Base-by-base conservation (phyloP, 2,329 filamentous ascomycete genomes). In the Verticillium nonalfalfae region DNA sequence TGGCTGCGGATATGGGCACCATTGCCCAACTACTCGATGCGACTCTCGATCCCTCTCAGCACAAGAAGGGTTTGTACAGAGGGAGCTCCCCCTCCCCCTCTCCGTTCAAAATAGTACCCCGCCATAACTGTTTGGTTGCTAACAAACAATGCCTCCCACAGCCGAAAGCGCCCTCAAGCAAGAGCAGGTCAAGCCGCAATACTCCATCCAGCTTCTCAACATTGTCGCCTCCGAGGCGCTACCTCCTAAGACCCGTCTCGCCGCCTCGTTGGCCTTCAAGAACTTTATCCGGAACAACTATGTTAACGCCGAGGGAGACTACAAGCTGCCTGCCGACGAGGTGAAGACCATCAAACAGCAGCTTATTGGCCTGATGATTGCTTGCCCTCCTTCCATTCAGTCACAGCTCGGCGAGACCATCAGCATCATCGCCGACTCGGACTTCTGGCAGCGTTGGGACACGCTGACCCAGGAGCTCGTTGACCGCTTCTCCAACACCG, bases 221-320 rank as follows among this genome's bases (percentile, higher is more conserved):
- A 96, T 98, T 72, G 92, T 97, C 70, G 91, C 90, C 66, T 87
- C 89, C 67, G 85, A 88, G 61, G 79, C 84, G 52, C 85, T 90
- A 65, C 88, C 91, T 50, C 78, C 82, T 66, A 94, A 91, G 69
- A 95, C 91, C 64, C 88, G 95, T 65, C 87, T 99, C 52, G 87
- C 94, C 7, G 91, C 90, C 70, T 91, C 95, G 34, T 83, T 99
- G 63, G 95, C 91, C 79, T 99, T 99, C 85, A 99, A 99, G 79
- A 99, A 99, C 80, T 96, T 97, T 76, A 93, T 99, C 72, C 90
- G 90, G 75, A 87, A 90, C 72, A 95, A 93, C 81, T 99, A 96
- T 86, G 91, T 92, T 10, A 91, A 98, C 75, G 94, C 97, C 72
- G 91, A 97, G 77, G 93, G 95, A 72, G 89, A 90, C 75, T 95